These are phyloP conservation scores for Aspergillus ostianus DNA, from an alignment of 495 filamentous ascomycete genomes.

Conservation along the genomic window DNA sequence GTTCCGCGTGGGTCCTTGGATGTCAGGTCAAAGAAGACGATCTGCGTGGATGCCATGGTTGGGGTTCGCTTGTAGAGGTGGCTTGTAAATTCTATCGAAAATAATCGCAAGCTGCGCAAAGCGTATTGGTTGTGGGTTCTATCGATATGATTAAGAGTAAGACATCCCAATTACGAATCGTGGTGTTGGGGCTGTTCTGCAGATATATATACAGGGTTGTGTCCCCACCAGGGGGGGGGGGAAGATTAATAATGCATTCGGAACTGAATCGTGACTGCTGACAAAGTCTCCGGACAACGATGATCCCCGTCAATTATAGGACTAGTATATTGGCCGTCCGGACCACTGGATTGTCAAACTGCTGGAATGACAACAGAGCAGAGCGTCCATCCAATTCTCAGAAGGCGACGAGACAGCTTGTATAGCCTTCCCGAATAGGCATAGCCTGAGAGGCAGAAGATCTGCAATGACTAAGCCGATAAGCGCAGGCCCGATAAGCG, in stretches of 20 bases:
- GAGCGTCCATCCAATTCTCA: too few species aligned
- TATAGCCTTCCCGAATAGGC: neutral
- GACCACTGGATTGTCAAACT: too few species aligned
- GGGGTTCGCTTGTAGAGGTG: neutral
- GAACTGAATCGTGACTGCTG: too few species aligned
- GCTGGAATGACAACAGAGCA: too few species aligned
- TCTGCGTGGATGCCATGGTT: neutral
- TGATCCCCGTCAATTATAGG: too few species aligned
- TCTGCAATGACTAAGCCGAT: neutral
- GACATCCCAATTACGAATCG: too few species aligned
- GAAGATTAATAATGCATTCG: neutral
- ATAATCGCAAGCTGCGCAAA: too few species aligned
- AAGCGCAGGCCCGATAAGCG: neutral
- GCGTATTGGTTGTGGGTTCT: too few species aligned
- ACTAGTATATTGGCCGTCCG: too few species aligned
- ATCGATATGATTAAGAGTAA: too few species aligned
- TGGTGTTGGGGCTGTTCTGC: neutral
- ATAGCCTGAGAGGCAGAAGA: neutral
- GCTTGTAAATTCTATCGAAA: too few species aligned
- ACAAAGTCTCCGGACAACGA: neutral
- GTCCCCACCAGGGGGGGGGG: neutral
- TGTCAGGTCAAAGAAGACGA: constrained; percentile 2
- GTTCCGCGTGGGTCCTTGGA: neutral
- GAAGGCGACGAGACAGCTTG: too few species aligned
- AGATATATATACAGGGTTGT: neutral